Conservation (phyloP, 1,284 basidiomycete species). For the Sporisorium exsertum region DNA sequence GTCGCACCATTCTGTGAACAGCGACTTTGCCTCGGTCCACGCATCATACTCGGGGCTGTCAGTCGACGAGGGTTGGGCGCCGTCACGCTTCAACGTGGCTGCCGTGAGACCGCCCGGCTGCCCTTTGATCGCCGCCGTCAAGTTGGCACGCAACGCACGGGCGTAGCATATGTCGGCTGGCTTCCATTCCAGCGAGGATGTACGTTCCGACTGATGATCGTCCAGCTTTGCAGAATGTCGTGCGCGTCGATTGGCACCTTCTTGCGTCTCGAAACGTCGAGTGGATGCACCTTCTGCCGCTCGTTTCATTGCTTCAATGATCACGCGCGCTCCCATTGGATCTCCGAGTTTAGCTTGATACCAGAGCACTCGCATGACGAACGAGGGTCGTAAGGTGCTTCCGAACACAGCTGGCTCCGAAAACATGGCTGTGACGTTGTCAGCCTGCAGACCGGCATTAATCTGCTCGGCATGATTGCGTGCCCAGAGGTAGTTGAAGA, state of each 20-base stretch:
- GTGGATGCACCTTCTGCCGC: constrained; percentile 8
- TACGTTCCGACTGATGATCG: background rate
- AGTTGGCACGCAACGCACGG: constrained; percentile 29
- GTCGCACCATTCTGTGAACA: constrained; percentile 24
- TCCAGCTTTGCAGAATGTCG: constrained; percentile 3
- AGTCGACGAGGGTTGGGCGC: background rate
- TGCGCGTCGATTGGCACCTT: constrained; percentile 2
- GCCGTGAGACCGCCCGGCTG: constrained; percentile 35
- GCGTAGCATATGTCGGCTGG: constrained; percentile 22
- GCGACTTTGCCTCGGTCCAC: constrained; percentile 29
- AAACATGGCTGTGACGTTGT: background rate
- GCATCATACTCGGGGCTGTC: constrained; percentile 19
- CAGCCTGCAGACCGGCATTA: background rate
- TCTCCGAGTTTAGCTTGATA: constrained; percentile 15
- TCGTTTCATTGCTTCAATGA: constrained; percentile 32
- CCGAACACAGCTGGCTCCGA: constrained; percentile 15
- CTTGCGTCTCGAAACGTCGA: background rate
- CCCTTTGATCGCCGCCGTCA: constrained; percentile 1
- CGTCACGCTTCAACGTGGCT: background rate
- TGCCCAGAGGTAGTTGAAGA: constrained; percentile 49
- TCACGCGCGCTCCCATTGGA: constrained; percentile 24
- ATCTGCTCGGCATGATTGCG: constrained; percentile 14
- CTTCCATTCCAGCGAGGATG: constrained; percentile 12
- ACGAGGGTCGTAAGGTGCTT: constrained; percentile 4
- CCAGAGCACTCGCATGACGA: constrained; percentile 22